Evolutionary conservation across 1,139 yeast genomes (phyloP).

Genomic region (Arxiozyma bovina): DNA sequence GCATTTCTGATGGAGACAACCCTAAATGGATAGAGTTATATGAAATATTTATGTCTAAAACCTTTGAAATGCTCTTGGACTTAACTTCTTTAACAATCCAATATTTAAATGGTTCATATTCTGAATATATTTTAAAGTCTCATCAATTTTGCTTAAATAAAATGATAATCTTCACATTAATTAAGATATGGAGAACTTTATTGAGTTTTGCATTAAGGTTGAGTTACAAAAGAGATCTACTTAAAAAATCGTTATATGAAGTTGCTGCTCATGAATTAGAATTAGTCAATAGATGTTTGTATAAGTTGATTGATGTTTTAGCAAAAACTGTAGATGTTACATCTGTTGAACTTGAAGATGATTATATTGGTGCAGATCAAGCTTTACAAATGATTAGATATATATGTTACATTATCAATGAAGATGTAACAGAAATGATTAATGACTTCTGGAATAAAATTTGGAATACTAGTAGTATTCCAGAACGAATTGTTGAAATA

Average conservation of each 20-base stretch:
- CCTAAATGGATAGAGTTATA: conserved; percentile 7
- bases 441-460: conserved; percentile 12
- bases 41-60: conserved; percentile 9
- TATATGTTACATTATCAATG: conserved; percentile 11
- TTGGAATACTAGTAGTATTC: conserved; percentile 8
- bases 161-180: conserved; percentile 7
- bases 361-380: conserved; percentile 11
- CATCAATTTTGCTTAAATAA: conserved; percentile 12
- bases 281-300: background rate
- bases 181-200: conserved; percentile 13
- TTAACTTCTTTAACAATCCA: conserved; percentile 4
- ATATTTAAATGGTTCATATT: conserved; percentile 8
- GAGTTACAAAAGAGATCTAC: conserved; percentile 8
- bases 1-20: conserved; percentile 3
- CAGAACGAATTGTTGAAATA: conserved; percentile 10
- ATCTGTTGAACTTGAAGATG: conserved; percentile 3
- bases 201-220: conserved; percentile 10
- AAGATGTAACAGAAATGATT: conserved; percentile 6
- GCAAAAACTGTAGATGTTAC: conserved; percentile 2
- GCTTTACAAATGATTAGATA: conserved; percentile 14
- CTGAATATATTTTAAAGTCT: conserved; percentile 1
- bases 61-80: conserved; percentile 6
- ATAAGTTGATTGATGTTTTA: background rate
- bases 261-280: background rate
- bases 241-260: background rate